Evolutionary conservation across 257 asterid genomes (phyloP).

Genomic region (Ocimum tenuiflorum): DNA sequence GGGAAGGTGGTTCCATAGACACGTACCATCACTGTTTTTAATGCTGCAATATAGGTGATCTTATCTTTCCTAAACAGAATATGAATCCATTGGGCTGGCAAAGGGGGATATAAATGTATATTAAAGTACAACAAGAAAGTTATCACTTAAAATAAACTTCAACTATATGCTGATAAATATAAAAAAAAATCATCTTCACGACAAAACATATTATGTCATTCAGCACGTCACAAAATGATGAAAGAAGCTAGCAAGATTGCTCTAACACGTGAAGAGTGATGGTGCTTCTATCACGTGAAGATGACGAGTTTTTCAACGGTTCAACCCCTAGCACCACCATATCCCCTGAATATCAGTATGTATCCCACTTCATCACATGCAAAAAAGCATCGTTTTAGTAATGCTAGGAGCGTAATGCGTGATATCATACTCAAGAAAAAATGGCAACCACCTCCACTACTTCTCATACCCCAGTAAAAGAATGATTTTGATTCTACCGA

Average conservation of each 20-base stretch:
- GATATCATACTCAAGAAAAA: constrained; percentile 8
- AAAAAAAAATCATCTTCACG: background rate
- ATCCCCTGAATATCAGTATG: constrained; percentile 6
- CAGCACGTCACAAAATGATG: background rate
- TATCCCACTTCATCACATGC: background rate
- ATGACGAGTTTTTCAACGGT: background rate
- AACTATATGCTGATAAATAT: background rate
- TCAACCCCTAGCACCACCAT: constrained; percentile 10
- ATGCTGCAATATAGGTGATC: background rate
- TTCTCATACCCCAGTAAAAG: background rate
- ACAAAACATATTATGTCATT: background rate
- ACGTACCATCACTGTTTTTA: background rate
- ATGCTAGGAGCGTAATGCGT: constrained; percentile 3
- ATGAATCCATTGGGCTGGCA: background rate
- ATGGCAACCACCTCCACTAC: constrained; percentile 19
- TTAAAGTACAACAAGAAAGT: background rate
- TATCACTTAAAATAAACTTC: constrained; percentile 2
- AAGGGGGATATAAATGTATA: background rate
- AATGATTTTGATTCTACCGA: background rate
- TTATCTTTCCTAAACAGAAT: background rate
- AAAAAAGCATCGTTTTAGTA: background rate
- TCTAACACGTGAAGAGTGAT: background rate
- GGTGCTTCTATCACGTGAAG: constrained; percentile 10
- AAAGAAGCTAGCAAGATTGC: background rate
- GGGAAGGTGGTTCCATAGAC: background rate